phyloP scores from a whole-genome alignment of 371 early-diverging fungal species.

The Dichotomocladium elegans region DNA sequence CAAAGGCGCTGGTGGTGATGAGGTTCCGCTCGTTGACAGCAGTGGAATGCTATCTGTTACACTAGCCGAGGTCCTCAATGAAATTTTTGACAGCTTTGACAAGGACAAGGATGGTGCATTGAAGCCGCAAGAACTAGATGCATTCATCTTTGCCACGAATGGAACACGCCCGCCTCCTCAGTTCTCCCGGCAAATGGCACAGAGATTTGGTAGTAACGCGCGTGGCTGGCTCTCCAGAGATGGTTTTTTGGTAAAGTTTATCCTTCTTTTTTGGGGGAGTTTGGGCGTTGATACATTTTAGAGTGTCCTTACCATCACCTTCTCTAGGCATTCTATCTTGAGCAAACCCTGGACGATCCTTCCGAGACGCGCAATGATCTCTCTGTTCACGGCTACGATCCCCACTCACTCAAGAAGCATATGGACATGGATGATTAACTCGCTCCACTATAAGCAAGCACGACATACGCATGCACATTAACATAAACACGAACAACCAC shows the following conservation, averaged over 20 bases:
- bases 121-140: slow-evolving; percentile 39
- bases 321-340: slow-evolving; percentile 55
- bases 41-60: slow-evolving; percentile 41
- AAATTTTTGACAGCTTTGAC: slow-evolving; percentile 52
- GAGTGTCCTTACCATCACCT: no score
- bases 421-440: no score
- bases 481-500: no score
- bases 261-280: no score
- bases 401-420: slow-evolving; percentile 24
- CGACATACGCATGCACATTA: no score
- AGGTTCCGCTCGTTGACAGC: slow-evolving; percentile 36
- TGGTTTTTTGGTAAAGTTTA: slow-evolving; percentile 44
- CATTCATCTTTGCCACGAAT: slow-evolving; percentile 54
- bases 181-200: slow-evolving; percentile 54
- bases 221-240: slow-evolving; percentile 50
- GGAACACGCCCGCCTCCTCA: slow-evolving; percentile 54
- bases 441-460: no score
- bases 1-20: slow-evolving; percentile 29
- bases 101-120: slow-evolving; percentile 51
- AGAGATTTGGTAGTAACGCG: slow-evolving; percentile 49
- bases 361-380: slow-evolving; percentile 59
- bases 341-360: slow-evolving; percentile 58
- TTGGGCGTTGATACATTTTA: neutral
- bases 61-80: slow-evolving; percentile 36
- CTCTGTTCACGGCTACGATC: slow-evolving; percentile 55